Conservation (phyloP, 768 basidiomycete genomes). For the Boletales sp. region DNA sequence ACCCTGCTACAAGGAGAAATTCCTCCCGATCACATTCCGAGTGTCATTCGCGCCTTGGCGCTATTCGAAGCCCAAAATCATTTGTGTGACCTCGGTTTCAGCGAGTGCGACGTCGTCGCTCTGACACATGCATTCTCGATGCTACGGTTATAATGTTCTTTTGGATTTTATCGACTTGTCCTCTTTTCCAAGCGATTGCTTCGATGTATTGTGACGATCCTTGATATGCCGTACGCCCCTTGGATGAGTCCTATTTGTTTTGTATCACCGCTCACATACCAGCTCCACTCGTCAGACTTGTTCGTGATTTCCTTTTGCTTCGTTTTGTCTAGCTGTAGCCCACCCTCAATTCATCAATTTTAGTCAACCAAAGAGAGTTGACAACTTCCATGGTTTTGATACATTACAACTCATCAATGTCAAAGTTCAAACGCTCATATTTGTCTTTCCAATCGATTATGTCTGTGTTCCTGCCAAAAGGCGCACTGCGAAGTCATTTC, state of each 20-base stretch:
- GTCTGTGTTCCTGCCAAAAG: no score
- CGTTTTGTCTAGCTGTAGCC: no score
- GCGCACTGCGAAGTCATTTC: no score
- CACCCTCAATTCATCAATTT: no score
- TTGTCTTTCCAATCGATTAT: no score
- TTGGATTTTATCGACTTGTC: not conserved
- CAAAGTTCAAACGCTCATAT: no score
- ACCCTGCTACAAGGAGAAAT: slow-evolving; percentile 13
- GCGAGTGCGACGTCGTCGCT: slow-evolving; percentile 13
- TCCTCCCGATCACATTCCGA: slow-evolving; percentile 19
- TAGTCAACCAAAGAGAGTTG: no score
- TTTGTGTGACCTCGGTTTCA: not conserved
- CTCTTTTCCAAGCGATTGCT: not conserved
- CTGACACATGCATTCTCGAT: slow-evolving; percentile 21
- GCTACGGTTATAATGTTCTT: slow-evolving; percentile 11
- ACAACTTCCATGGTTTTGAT: no score
- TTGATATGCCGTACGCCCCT: slow-evolving; percentile 1
- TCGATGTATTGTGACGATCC: not conserved
- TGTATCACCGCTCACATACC: not conserved
- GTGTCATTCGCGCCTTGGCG: slow-evolving; percentile 18
- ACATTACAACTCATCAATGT: no score
- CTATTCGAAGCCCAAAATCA: slow-evolving; percentile 15
- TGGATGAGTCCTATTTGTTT: not conserved
- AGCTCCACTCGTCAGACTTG: not conserved
- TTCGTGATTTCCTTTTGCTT: no score